Evolutionary conservation across 169 alveolate genomes (phyloP).

Genomic region (Blepharisma undulans): DNA sequence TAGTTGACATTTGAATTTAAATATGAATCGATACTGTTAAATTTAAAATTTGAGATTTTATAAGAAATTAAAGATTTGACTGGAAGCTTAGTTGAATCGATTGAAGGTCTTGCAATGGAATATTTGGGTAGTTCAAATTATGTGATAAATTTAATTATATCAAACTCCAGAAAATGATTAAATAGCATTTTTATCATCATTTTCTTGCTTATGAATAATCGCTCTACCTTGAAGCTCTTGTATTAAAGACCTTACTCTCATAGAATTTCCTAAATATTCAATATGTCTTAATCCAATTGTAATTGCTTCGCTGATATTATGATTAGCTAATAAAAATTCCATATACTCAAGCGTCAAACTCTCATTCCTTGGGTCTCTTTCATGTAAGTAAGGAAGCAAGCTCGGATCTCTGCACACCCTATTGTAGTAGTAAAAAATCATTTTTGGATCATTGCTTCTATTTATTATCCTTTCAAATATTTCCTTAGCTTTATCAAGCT

Average conservation of each 20-base stretch:
- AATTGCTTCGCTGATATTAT: background rate
- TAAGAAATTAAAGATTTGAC: too few relatives aligned
- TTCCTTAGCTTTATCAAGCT: background rate
- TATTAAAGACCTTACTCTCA: background rate
- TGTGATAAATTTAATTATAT: too few relatives aligned
- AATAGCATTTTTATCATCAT: background rate
- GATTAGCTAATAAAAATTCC: background rate
- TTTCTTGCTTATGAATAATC: background rate
- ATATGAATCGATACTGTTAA: background rate
- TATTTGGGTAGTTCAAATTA: too few relatives aligned
- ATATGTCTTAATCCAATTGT: background rate
- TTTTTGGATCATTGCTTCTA: background rate
- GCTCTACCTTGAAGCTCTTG: background rate
- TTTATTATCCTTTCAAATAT: background rate
- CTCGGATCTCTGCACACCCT: background rate
- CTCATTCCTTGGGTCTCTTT: constrained; percentile 1
- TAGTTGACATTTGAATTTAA: constrained; percentile 17
- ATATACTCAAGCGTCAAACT: background rate
- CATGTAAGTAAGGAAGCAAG: background rate
- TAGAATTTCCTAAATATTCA: background rate
- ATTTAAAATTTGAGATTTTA: background rate
- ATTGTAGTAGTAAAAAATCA: background rate
- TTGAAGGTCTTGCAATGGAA: too few relatives aligned
- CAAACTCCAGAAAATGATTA: background rate
- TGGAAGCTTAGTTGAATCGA: too few relatives aligned